Evolutionary conservation across 2,329 filamentous ascomycete genomes (phyloP), one percentile per base, ranked within the genome.

Genomic region (Hypoxylon sp.): DNA sequence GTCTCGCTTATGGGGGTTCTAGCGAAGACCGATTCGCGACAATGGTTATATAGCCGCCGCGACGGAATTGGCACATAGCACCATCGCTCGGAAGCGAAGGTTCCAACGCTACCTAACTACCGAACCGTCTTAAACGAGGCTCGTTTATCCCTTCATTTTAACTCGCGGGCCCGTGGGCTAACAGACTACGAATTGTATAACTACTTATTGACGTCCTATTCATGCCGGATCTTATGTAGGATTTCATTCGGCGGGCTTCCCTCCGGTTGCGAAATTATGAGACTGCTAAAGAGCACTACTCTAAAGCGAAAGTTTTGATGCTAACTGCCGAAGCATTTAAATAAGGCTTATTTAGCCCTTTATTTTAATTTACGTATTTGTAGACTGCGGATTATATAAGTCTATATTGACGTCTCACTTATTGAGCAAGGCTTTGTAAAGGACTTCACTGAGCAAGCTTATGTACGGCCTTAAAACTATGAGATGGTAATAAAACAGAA

Each of bases 41-140:
- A 54, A 26, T 37, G 37, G 39, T 29, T 61, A 61, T 61, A 61
- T 61, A 61, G 26, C 59, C 59, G 24, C n/a, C 9, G 17, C 24
- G 14, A 37, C 50, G 14, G 59, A 19, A 37, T 29, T 39, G 50
- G 48, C 39, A 37, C 17, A 13, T 29, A 61, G 37, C 39, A 26
- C 17, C 59, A 35, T n/a, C 19, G 48, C 37, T 61, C 39, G 59
- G 50, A 29, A 39, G 26, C 50, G 58, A 14, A 33, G 37, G 39
- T 8, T 55, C 0, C 37, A 46, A 55, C 24, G 53, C 53, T 44
- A 44, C 39, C 22, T 44, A 58, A 58, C 54, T 58, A 58, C 54
- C 54, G 54, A 58, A 48, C 17, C 10, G 4, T 22, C 37, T 48
- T 48, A 58, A 48, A 58, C 54, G 17, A 58, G 39, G 4, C n/a